Evolutionary conservation across 352 stramenopile genomes (phyloP).

Genomic region (Pythium monospermum): DNA sequence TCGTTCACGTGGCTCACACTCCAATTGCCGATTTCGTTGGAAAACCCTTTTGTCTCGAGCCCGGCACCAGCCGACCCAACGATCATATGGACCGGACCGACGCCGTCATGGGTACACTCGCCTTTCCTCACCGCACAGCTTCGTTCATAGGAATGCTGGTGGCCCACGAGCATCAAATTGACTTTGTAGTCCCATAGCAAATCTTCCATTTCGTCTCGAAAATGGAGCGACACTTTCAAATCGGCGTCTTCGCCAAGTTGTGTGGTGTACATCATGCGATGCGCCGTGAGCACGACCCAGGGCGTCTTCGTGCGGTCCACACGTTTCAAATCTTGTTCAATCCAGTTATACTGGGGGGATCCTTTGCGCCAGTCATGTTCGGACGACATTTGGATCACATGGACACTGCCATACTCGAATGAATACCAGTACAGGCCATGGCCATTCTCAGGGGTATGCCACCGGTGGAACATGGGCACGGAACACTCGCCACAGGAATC

Average conservation of each 20-base stretch:
- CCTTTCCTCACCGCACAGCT: slow-evolving; percentile 77
- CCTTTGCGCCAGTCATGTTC: slow-evolving; percentile 88
- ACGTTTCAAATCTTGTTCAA: slow-evolving; percentile 76
- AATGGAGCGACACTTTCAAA: slow-evolving; percentile 59
- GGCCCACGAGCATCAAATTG: slow-evolving; percentile 88
- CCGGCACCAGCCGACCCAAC: slow-evolving; percentile 79
- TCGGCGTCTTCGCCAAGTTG: slow-evolving; percentile 64
- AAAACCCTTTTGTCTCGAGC: slow-evolving; percentile 64
- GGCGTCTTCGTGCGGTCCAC: slow-evolving; percentile 85
- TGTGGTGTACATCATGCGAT: slow-evolving; percentile 90
- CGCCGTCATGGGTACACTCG: slow-evolving; percentile 62
- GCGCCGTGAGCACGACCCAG: slow-evolving; percentile 90
- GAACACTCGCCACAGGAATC: slow-evolving; percentile 74
- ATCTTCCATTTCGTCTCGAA: slow-evolving; percentile 88
- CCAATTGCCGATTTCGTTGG: slow-evolving; percentile 61
- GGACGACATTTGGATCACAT: slow-evolving; percentile 89
- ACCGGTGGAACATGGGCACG: slow-evolving; percentile 74
- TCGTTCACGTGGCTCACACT: slow-evolving; percentile 77
- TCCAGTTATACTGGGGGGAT: slow-evolving; percentile 87
- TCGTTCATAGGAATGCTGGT: slow-evolving; percentile 91
- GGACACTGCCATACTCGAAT: slow-evolving; percentile 86
- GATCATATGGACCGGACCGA: slow-evolving; percentile 83
- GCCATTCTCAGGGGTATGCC: slow-evolving; percentile 52
- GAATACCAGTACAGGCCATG: slow-evolving; percentile 87
- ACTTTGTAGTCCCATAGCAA: slow-evolving; percentile 86